phyloP scores from a whole-genome alignment of 1,284 basidiomycete species.

The Coniferiporia sulphurascens region DNA sequence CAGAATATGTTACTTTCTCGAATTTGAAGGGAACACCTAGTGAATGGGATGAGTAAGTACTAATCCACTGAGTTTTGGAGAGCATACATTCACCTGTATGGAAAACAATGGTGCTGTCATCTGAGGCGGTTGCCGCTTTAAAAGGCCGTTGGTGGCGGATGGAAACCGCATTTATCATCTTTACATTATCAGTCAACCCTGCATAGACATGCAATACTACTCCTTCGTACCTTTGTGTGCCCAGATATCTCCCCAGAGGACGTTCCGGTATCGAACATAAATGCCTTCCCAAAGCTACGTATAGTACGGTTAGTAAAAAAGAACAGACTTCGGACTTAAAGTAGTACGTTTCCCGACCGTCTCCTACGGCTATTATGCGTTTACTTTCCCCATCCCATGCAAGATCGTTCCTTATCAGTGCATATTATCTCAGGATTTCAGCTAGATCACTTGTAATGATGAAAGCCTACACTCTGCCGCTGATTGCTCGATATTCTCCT shows the following conservation, averaged over 20 bases:
- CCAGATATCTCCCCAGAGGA: slow-evolving; percentile 93
- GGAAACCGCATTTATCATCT: slow-evolving; percentile 88
- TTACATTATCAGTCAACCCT: not conserved
- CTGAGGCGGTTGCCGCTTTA: slow-evolving; percentile 83
- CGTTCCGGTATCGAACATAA: slow-evolving; percentile 84
- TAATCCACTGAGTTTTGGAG: slow-evolving; percentile 15
- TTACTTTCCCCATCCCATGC: slow-evolving; percentile 97
- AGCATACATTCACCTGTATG: slow-evolving; percentile 52
- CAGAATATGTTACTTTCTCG: slow-evolving; percentile 53
- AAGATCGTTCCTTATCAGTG: slow-evolving; percentile 74
- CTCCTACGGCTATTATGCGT: slow-evolving; percentile 93
- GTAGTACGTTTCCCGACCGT: slow-evolving; percentile 79
- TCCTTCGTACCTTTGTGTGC: slow-evolving; percentile 71
- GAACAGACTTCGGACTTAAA: not conserved
- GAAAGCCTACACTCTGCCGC: slow-evolving; percentile 72
- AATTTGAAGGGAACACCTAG: slow-evolving; percentile 85
- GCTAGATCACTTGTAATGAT: not conserved
- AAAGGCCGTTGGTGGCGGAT: slow-evolving; percentile 89
- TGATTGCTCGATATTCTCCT: slow-evolving; percentile 78
- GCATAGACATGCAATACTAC: not conserved
- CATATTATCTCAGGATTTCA: not conserved
- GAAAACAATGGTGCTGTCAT: slow-evolving; percentile 81
- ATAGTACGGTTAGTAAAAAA: not conserved
- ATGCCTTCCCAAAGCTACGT: slow-evolving; percentile 79
- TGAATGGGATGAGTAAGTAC: slow-evolving; percentile 15